Evolutionary conservation across 768 basidiomycete species (phyloP).

Genomic region (Suillus clintonianus): DNA sequence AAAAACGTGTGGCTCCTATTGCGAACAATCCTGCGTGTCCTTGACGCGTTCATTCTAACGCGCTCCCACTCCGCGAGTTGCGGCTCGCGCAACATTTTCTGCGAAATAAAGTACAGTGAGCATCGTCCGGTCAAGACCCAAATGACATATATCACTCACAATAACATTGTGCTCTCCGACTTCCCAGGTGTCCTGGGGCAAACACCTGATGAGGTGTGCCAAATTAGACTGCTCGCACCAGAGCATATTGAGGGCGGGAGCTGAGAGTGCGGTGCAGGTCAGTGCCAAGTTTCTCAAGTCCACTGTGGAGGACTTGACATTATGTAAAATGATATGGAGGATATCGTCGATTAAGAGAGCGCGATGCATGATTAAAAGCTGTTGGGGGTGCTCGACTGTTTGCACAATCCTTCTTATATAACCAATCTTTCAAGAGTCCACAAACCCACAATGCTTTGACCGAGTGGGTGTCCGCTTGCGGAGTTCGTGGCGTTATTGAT

Average conservation of each 20-base stretch:
- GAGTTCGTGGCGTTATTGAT: too few relatives aligned
- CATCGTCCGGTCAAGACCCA: not conserved
- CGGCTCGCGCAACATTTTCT: not conserved
- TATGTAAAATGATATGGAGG: not conserved
- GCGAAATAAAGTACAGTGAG: not conserved
- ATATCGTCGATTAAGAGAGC: too few relatives aligned
- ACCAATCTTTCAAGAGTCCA: too few relatives aligned
- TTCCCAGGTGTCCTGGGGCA: not conserved
- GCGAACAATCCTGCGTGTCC: not conserved
- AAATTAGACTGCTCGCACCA: not conserved
- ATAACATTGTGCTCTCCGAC: not conserved
- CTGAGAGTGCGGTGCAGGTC: not conserved
- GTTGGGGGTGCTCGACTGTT: too few relatives aligned
- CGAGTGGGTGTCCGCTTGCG: too few relatives aligned
- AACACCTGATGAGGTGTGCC: not conserved
- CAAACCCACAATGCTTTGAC: too few relatives aligned
- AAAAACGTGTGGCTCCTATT: not conserved
- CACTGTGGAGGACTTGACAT: not conserved
- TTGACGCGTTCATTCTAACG: not conserved
- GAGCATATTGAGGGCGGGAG: not conserved
- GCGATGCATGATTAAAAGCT: too few relatives aligned
- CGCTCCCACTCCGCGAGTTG: not conserved
- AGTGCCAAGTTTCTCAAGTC: not conserved
- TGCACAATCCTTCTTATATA: too few relatives aligned
- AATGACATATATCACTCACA: not conserved